Conservation (phyloP, 768 basidiomycete species). For the Tylopilus rubrobrunneus region DNA sequence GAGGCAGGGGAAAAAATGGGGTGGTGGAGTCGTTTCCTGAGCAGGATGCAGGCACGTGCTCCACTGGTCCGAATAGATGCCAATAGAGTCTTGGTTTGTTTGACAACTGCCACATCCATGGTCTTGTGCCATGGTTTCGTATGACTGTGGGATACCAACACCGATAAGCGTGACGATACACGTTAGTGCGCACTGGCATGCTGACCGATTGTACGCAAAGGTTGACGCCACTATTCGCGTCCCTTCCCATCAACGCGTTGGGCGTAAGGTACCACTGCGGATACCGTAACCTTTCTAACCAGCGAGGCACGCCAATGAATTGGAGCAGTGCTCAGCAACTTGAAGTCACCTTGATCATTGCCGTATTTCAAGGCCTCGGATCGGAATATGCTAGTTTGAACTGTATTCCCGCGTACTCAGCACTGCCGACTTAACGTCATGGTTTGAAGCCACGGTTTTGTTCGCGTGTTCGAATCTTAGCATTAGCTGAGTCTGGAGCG, state of each 20-base stretch:
- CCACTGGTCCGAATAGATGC: constrained; percentile 29
- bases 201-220: constrained; percentile 52
- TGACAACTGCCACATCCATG: constrained; percentile 6
- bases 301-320: not conserved
- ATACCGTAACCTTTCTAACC: not conserved
- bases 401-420: not conserved
- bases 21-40: not conserved
- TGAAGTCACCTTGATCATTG: not conserved
- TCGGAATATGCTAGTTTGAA: not conserved
- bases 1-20: not conserved
- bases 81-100: constrained; percentile 12
- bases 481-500: not conserved
- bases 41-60: not conserved
- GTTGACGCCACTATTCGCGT: not conserved
- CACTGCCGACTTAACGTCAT: too few relatives aligned
- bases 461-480: too few relatives aligned
- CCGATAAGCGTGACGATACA: not conserved
- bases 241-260: not conserved
- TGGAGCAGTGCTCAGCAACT: not conserved
- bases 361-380: not conserved
- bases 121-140: constrained; percentile 30
- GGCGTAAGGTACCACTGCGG: not conserved
- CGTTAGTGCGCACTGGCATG: not conserved
- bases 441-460: too few relatives aligned
- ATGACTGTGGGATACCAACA: constrained; percentile 12